A percentile compares a stretch with the other conserved stretches of the same genome.
Evolutionary conservation across 768 basidiomycete genomes (phyloP).

Genomic region (Lactarius pseudohatsudake): DNA sequence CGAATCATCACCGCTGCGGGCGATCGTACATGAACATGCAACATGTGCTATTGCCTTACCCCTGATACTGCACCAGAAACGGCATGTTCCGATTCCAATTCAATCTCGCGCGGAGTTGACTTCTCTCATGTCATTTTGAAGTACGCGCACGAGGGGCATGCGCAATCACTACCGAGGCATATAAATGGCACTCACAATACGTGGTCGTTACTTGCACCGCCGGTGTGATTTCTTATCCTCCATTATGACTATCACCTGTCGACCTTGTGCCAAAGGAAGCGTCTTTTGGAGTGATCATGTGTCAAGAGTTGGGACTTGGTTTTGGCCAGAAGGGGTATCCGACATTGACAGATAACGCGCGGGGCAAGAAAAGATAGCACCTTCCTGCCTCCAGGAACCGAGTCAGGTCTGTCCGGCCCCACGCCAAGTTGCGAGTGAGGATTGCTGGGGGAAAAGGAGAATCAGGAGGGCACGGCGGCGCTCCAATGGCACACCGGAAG

Average conservation of each 20-base stretch:
- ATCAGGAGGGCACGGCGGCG: neutral
- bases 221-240: constrained; percentile 8
- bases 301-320: constrained; percentile 2
- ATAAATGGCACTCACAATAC: constrained; percentile 3
- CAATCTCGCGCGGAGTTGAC: constrained; percentile 15
- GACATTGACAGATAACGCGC: constrained; percentile 2
- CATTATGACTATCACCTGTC: neutral
- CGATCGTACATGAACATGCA: constrained; percentile 18
- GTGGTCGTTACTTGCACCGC: constrained; percentile 9
- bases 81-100: constrained; percentile 21
- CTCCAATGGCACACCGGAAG: neutral
- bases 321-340: constrained; percentile 17
- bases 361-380: constrained; percentile 7
- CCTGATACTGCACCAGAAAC: constrained; percentile 23
- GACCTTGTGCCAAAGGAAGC: neutral
- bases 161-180: constrained; percentile 14
- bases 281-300: neutral
- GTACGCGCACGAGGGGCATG: constrained; percentile 7
- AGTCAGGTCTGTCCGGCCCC: constrained; percentile 7
- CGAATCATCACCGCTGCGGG: constrained; percentile 17
- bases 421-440: constrained; percentile 2
- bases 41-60: constrained; percentile 19
- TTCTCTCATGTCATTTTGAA: constrained; percentile 15
- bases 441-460: neutral
- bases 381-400: neutral